Evolutionary conservation across 2,329 filamentous ascomycete genomes (phyloP).

Genomic region (Fusarium humuli): DNA sequence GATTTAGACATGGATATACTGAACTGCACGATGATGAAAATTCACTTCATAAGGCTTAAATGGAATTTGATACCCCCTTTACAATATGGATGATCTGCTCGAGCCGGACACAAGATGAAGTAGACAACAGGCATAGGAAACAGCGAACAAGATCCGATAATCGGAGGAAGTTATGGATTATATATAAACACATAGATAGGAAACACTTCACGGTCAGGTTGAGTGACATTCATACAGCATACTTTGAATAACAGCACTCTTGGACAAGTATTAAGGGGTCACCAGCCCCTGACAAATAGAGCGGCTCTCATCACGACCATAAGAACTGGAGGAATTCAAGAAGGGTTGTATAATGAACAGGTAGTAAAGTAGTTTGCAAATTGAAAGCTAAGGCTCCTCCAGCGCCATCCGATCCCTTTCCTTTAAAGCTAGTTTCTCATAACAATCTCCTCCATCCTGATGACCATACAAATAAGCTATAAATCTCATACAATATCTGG

Average conservation of each 20-base stretch:
- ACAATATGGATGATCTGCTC: conserved; percentile 9
- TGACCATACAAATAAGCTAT: conserved; percentile 25
- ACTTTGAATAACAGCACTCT: not conserved
- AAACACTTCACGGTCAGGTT: not conserved
- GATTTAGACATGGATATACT: conserved; percentile 56
- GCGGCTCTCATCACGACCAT: conserved; percentile 37
- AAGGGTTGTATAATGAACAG: conserved; percentile 14
- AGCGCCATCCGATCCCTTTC: conserved; percentile 32
- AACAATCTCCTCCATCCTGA: conserved; percentile 29
- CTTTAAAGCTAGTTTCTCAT: conserved; percentile 25
- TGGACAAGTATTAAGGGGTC: conserved; percentile 1
- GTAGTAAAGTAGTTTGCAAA: conserved; percentile 40
- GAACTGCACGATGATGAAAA: conserved; percentile 45
- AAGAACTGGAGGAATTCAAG: conserved; percentile 30
- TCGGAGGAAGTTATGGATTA: not conserved
- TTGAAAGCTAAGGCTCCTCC: conserved; percentile 30
- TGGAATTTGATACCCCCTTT: conserved; percentile 50
- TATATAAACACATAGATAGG: not conserved
- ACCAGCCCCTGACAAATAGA: conserved; percentile 44
- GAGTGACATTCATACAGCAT: not conserved
- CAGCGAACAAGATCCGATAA: not conserved
- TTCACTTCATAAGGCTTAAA: conserved; percentile 41
- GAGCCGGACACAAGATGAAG: not conserved
- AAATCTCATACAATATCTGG: conserved; percentile 27
- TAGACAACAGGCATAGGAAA: not conserved